Evolutionary conservation across 257 asterid species (phyloP).

Genomic region (Plectranthus barbatus): DNA sequence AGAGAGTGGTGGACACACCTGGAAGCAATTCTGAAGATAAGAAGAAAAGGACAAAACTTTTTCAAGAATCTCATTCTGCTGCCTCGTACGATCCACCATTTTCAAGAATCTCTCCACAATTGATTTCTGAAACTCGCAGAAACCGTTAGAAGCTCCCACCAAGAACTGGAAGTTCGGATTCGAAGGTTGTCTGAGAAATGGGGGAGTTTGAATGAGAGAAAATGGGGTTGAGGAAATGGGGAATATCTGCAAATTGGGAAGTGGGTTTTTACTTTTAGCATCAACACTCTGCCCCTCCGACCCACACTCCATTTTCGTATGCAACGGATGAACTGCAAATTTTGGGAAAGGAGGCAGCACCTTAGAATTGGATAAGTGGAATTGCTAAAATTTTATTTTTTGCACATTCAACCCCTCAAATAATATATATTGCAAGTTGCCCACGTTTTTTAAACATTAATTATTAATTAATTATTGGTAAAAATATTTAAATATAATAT

Average conservation of each 20-base stretch:
- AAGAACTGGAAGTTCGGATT: conserved; percentile 36
- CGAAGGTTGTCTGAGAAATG: conserved; percentile 36
- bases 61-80: conserved; percentile 33
- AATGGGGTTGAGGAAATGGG: conserved; percentile 41
- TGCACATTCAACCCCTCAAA: too few species aligned
- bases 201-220: conserved; percentile 21
- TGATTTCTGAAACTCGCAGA: conserved; percentile 35
- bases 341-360: too few species aligned
- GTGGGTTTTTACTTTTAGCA: conserved; percentile 9
- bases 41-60: conserved; percentile 39
- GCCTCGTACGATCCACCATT: conserved; percentile 28
- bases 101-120: conserved; percentile 30
- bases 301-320: conserved; percentile 19
- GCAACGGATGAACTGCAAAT: too few species aligned
- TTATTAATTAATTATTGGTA: too few species aligned
- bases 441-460: too few species aligned
- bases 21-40: conserved; percentile 37
- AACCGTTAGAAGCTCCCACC: conserved; percentile 32
- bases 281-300: conserved; percentile 13
- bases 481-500: too few species aligned
- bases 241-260: conserved; percentile 26
- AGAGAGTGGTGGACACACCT: conserved; percentile 49
- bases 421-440: too few species aligned
- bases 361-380: too few species aligned
- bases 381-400: too few species aligned